phyloP scores from a whole-genome alignment of 495 filamentous ascomycete species.

The Annulohypoxylon nitens region DNA sequence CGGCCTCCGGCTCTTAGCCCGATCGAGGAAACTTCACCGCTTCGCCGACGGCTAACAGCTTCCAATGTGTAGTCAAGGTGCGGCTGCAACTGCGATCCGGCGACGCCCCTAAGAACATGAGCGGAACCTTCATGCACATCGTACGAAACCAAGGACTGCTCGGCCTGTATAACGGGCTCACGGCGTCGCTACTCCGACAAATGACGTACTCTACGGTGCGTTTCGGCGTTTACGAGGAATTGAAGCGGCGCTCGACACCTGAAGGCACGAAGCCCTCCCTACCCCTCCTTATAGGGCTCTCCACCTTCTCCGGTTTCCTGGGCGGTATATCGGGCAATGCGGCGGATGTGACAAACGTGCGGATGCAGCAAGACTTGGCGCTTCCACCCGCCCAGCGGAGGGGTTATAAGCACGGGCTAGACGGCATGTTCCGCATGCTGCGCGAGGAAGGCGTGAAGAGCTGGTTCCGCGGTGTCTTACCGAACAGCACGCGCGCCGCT shows the following conservation, averaged over 20 bases:
- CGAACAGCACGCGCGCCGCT: constrained; percentile 88
- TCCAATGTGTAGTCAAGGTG: constrained; percentile 65
- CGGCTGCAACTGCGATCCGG: constrained; percentile 85
- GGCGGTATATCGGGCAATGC: constrained; percentile 93
- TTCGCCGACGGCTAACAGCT: constrained; percentile 38
- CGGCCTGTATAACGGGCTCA: constrained; percentile 88
- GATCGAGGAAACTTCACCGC: neutral
- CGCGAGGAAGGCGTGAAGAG: constrained; percentile 78
- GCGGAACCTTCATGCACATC: constrained; percentile 84
- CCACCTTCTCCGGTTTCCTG: constrained; percentile 84
- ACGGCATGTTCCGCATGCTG: constrained; percentile 87
- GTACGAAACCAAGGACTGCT: constrained; percentile 71
- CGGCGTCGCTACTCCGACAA: constrained; percentile 92
- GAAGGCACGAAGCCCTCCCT: constrained; percentile 73
- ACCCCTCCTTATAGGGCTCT: constrained; percentile 80
- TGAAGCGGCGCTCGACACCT: constrained; percentile 71
- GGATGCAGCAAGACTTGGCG: constrained; percentile 96
- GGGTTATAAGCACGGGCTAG: constrained; percentile 89
- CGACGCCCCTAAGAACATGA: constrained; percentile 77
- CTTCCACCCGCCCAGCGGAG: constrained; percentile 78
- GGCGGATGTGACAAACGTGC: constrained; percentile 95
- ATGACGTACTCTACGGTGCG: constrained; percentile 92
- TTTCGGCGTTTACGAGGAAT: constrained; percentile 94
- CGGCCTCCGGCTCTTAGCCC: constrained; percentile 3
- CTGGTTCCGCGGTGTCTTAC: constrained; percentile 90